Base-by-base conservation (phyloP, 1,139 yeast genomes). In the Pichia inconspicua region DNA sequence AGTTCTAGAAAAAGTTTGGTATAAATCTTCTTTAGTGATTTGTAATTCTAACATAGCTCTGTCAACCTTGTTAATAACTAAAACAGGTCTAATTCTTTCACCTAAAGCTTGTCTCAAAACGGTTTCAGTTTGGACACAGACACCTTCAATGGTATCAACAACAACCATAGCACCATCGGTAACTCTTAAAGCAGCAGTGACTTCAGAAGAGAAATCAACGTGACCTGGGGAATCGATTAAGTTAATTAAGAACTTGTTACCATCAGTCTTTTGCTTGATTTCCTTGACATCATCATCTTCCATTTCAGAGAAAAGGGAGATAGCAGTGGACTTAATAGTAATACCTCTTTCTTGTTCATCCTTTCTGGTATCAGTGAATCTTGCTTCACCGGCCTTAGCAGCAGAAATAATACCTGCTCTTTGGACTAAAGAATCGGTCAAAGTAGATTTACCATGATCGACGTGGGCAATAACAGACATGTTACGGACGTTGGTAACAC, bases 391-490 rank as follows among this genome's bases (percentile, higher is more conserved):
- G 60, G 97, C 97, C 81, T 88, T 89, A 70, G 96, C 97, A 68
- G 97, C 97, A 53, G 98, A 92, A 69, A 92, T 92, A 73, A 92
- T 92, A 87, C 98, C 98, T 65, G 98, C 97, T 70, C 84, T 85
- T 80, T 90, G 97, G 67, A 92, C 97, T 72, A 92, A 85, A 61
- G 97, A 90, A 77, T 92, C 98, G 74, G 98, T 89, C 76, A 92
- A 84, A 68, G 98, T 92, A 63, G 97, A 89, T 77, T 92, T 92
- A 80, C 98, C 98, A 83, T 92, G 98, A 83, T 92, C 98, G 85
- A 92, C 97, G 86, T 92, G 98, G 72, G 98, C 98, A 84, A 92
- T 92, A 77, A 92, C 98, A 76, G 97, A 92, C 95, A 92, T 92
- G 95, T 92, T 92, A 82, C 98, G 96, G 71, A 92, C 97, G 73